A percentile compares a stretch with the other conserved stretches of the same genome.
These are phyloP conservation scores for Leptographium flavum DNA, from an alignment of 2,329 filamentous ascomycete genomes.

Conservation along the genomic window DNA sequence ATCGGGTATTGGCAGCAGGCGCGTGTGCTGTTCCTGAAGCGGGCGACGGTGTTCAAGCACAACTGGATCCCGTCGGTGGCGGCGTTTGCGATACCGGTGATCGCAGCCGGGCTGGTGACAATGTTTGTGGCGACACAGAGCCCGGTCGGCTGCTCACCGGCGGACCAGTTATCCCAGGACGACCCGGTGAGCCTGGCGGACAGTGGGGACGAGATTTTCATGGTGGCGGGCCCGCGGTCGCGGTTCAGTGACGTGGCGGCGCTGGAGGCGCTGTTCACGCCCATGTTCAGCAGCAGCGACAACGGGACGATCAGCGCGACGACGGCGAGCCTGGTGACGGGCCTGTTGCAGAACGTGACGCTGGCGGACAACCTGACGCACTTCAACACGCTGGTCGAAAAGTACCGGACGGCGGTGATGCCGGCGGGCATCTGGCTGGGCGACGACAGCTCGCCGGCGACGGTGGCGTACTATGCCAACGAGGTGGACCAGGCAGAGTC, in stretches of 20 bases:
- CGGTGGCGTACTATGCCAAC: slow-evolving; percentile 58
- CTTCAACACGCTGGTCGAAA: slow-evolving; percentile 52
- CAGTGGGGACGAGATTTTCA: slow-evolving; percentile 19
- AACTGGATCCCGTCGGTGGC: slow-evolving; percentile 66
- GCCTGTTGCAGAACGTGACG: slow-evolving; percentile 22
- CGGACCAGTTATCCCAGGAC: slow-evolving; percentile 29
- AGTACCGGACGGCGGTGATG: slow-evolving; percentile 51
- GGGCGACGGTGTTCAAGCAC: slow-evolving; percentile 59
- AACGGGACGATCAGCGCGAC: slow-evolving; percentile 2
- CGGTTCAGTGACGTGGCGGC: slow-evolving; percentile 19
- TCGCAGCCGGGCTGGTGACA: slow-evolving; percentile 65
- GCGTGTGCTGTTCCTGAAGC: slow-evolving; percentile 62
- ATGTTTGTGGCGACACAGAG: slow-evolving; percentile 52
- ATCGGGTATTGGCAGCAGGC: slow-evolving; percentile 59
- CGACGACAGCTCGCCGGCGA: slow-evolving; percentile 41
- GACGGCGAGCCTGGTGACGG: neutral
- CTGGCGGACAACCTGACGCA: slow-evolving; percentile 49
- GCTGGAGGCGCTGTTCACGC: slow-evolving; percentile 22
- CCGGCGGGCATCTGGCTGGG: slow-evolving; percentile 73
- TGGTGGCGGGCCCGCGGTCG: slow-evolving; percentile 30
- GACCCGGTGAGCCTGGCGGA: slow-evolving; percentile 24
- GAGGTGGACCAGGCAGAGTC: slow-evolving; percentile 37
- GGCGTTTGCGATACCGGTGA: slow-evolving; percentile 63
- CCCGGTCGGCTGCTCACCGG: slow-evolving; percentile 36
- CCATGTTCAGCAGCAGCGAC: slow-evolving; percentile 19